phyloP scores from a whole-genome alignment of 441 rosid genomes.

The Jatropha multifida region DNA sequence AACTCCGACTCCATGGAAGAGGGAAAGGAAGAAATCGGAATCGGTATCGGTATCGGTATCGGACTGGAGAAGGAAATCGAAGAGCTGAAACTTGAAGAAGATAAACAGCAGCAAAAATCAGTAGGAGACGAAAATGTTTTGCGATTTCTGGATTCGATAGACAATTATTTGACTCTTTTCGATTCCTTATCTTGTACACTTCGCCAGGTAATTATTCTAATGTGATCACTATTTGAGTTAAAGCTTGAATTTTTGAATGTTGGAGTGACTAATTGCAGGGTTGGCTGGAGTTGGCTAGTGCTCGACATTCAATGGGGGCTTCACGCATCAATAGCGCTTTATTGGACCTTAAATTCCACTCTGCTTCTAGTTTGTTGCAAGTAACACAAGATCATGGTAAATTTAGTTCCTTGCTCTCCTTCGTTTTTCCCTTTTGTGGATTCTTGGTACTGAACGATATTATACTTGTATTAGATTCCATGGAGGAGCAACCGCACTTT shows the following conservation, averaged over 20 bases:
- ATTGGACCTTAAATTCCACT: slow-evolving; percentile 69
- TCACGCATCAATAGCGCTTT: slow-evolving; percentile 68
- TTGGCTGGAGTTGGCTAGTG: slow-evolving; percentile 90
- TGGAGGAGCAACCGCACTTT: slow-evolving; percentile 49
- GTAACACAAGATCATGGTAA: slow-evolving; percentile 35
- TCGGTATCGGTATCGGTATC: slow-evolving; percentile 20
- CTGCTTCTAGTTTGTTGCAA: slow-evolving; percentile 71
- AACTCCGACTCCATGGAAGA: neutral
- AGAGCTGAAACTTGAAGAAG: slow-evolving; percentile 15
- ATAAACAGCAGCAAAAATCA: neutral
- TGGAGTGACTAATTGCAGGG: slow-evolving; percentile 44
- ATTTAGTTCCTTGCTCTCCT: neutral
- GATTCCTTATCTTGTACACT: slow-evolving; percentile 66
- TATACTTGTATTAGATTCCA: slow-evolving; percentile 31
- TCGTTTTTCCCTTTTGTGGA: neutral
- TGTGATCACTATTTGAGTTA: too few species aligned
- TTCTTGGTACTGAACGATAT: neutral
- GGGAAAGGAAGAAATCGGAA: slow-evolving; percentile 26
- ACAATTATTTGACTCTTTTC: slow-evolving; percentile 49
- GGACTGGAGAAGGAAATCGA: slow-evolving; percentile 19
- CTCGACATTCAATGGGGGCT: slow-evolving; percentile 90
- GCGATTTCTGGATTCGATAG: slow-evolving; percentile 78
- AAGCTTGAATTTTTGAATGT: neutral
- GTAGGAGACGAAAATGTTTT: slow-evolving; percentile 43
- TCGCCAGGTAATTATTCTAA: slow-evolving; percentile 52